Base-by-base conservation (phyloP, 2,329 filamentous ascomycete genomes). In the Fusarium neocosmosporiellum region DNA sequence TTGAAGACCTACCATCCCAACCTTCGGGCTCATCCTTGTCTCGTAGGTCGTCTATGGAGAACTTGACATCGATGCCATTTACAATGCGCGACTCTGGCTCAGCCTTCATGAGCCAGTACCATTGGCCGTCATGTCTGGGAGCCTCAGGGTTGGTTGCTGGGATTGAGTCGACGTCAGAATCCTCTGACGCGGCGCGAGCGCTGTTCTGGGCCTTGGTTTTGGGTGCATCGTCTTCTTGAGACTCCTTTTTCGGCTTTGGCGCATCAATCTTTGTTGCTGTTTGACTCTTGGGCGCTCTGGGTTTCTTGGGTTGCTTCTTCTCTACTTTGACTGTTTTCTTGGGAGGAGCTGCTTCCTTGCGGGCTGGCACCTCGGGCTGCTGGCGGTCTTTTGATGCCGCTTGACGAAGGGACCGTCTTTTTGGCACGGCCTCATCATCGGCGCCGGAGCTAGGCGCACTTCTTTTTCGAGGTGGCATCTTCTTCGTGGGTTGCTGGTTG, bases 41-140 rank as follows among this genome's bases (percentile, higher is more conserved):
- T 16, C 89, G 88, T 37, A 99, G 84, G 80, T 98, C 95, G 77
- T 98, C 95, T 77, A 99, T 98, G 1, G 95, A 97, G 83, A 98
- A 99, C 74, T 91, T 93, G 53, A 98, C 94, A 79, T 98, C 95
- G 59, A 93, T 86, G 1, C 95, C 96, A 63, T 95, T 96, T 80
- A 97, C 94, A 18, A 95, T 84, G 7, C 96, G 92, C 5, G 94
- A 90, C 76, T 97, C 93, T 0, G 96, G 96, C 83, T 99, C 93
- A 0, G 94, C 93, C 83, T 96, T 96, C 88, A 96, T 89, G 34
- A 96, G 87, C 93, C 93, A 95, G 82, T 93, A 95, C 81, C 83
- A 84, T 59, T 83, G 79, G 3, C 83, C 84, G 0, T 84, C 81
- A 14, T 85, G 84, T 2, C 74, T 79, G 7, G 80, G 81, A 0